phyloP scores from a whole-genome alignment of 352 stramenopile genomes.

The Globisporangium emineosum region DNA sequence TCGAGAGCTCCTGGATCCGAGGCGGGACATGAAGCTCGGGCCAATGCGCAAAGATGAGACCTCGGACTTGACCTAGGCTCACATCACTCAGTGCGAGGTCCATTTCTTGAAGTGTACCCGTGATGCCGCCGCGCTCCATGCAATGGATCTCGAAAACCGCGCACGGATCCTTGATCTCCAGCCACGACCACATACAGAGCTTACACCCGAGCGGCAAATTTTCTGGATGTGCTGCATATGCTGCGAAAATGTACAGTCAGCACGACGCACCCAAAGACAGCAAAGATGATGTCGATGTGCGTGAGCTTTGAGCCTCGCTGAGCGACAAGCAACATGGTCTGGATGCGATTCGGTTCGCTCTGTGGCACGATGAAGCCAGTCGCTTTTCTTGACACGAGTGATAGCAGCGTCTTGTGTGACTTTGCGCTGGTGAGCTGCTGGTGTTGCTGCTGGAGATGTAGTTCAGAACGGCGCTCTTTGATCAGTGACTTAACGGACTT shows the following conservation, averaged over 20 bases:
- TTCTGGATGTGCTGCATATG: background rate
- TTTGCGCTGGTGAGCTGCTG: background rate
- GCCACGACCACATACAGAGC: slow-evolving; percentile 10
- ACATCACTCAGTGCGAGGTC: background rate
- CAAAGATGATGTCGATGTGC: slow-evolving; percentile 2
- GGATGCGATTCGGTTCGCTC: background rate
- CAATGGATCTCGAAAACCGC: slow-evolving; percentile 9
- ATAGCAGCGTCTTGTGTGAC: background rate
- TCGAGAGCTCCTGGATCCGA: slow-evolving; percentile 5
- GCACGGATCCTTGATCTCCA: slow-evolving; percentile 1
- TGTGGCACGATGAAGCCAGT: background rate
- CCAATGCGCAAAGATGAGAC: slow-evolving; percentile 7
- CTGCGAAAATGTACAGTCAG: slow-evolving; percentile 3
- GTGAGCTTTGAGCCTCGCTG: background rate
- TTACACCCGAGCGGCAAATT: background rate
- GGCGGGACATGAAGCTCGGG: background rate
- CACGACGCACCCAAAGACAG: background rate
- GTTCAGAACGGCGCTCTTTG: too few species aligned
- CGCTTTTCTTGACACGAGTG: background rate
- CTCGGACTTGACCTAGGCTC: background rate
- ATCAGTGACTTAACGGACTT: slow-evolving; percentile 13
- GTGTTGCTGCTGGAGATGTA: background rate
- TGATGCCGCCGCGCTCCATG: background rate
- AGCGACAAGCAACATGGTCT: background rate
- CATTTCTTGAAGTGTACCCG: background rate